Percentiles rank a stretch among this genome's conserved stretches.
Conservation (phyloP, 257 asterid genomes). For the Euphrasia confusa region DNA sequence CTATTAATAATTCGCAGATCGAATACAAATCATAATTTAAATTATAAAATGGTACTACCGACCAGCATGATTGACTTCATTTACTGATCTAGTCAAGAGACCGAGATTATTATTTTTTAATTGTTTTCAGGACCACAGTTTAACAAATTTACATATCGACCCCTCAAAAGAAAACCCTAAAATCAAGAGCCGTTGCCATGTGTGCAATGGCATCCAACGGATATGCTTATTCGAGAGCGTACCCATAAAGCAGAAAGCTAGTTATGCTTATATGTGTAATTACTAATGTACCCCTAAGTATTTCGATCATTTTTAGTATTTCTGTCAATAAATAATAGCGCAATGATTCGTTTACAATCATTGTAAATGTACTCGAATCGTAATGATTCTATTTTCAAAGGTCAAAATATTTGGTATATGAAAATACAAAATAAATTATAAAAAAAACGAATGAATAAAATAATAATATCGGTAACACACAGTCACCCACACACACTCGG, state of each 20-base stretch:
- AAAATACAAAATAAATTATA: neutral
- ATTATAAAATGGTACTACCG: no score
- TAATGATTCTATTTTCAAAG: no score
- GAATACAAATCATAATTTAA: no score
- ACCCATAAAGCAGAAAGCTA: neutral
- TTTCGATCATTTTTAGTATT: neutral
- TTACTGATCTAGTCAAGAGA: no score
- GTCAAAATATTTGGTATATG: neutral
- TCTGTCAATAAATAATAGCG: slow-evolving; percentile 26
- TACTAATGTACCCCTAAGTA: no score
- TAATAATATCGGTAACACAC: neutral
- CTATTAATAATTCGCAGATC: no score
- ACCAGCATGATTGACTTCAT: no score
- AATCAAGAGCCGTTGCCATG: slow-evolving; percentile 23
- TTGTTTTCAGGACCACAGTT: no score
- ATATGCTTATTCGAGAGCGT: no score
- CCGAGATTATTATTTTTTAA: no score
- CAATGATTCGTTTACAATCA: slow-evolving; percentile 25
- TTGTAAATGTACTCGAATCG: neutral
- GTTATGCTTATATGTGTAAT: neutral
- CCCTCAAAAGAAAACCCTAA: no score
- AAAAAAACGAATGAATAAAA: neutral
- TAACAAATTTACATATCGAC: no score
- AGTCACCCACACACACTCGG: neutral
- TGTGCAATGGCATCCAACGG: neutral